Percentiles rank a stretch among this genome's conserved stretches.
Evolutionary conservation across 2,329 filamentous ascomycete genomes (phyloP).

Genomic region (Colletotrichum plurivorum): DNA sequence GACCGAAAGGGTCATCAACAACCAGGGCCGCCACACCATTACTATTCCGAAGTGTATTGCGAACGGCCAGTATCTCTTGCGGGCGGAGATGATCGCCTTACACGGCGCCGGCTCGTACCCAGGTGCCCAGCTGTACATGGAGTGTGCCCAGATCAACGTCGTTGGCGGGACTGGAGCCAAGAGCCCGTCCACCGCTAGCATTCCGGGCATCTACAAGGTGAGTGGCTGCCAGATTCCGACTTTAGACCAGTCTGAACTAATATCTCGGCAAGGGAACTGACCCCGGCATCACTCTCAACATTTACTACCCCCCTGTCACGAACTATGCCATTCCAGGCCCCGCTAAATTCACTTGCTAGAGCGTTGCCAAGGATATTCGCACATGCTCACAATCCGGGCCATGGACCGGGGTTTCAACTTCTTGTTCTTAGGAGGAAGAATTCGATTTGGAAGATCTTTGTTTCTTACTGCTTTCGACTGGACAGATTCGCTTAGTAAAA

Average conservation of each 20-base stretch:
- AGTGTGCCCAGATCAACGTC: conserved; percentile 59
- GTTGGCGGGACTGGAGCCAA: conserved; percentile 49
- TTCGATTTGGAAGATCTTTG: no score
- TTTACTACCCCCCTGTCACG: conserved; percentile 49
- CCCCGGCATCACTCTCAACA: conserved; percentile 55
- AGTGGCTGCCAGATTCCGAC: background rate
- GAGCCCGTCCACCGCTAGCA: conserved; percentile 50
- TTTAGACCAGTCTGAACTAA: background rate
- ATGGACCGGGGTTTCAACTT: no score
- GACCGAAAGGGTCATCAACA: conserved; percentile 57
- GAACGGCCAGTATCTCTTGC: conserved; percentile 68
- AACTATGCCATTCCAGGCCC: conserved; percentile 47
- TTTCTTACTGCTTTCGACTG: no score
- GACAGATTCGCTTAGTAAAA: no score
- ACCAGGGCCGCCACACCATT: conserved; percentile 61
- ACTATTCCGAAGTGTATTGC: conserved; percentile 64
- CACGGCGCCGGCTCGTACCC: conserved; percentile 58
- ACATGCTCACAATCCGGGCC: no score
- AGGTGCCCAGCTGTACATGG: conserved; percentile 62
- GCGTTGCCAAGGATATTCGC: no score
- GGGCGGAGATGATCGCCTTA: conserved; percentile 70
- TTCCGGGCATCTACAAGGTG: conserved; percentile 56
- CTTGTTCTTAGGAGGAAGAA: no score
- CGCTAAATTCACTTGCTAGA: conserved; percentile 44
- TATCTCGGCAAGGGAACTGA: conserved; percentile 43